Percentiles rank a stretch among this genome's conserved stretches.
Conservation (phyloP, 345 rosid genomes). For the Laguncularia racemosa region DNA sequence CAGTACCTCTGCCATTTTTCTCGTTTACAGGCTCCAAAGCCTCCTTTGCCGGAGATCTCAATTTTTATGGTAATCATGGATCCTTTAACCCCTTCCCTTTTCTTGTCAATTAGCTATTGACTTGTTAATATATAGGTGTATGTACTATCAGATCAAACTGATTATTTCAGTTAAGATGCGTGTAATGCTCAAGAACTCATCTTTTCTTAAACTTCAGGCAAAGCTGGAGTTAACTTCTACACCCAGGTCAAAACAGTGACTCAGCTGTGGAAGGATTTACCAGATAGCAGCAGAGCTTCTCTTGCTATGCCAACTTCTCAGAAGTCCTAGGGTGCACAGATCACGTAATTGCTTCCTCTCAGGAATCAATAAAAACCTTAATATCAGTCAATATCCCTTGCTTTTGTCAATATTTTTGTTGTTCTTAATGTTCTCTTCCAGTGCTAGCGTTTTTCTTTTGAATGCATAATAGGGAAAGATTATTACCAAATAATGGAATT, state of each 20-base stretch:
- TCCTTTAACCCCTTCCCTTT: not conserved
- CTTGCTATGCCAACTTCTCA: slow-evolving; percentile 99
- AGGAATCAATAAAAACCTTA: slow-evolving; percentile 1
- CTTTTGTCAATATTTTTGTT: not conserved
- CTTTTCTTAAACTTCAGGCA: slow-evolving; percentile 42
- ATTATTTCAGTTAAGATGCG: not conserved
- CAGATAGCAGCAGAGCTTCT: slow-evolving; percentile 57
- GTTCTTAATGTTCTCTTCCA: too few species aligned
- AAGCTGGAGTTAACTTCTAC: slow-evolving; percentile 90
- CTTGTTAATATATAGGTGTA: too few species aligned
- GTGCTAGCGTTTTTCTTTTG: too few species aligned
- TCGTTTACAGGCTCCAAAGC: slow-evolving; percentile 94
- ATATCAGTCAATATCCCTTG: slow-evolving; percentile 4
- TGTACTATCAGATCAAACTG: not conserved
- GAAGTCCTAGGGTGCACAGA: slow-evolving; percentile 25
- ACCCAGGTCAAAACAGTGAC: slow-evolving; percentile 93
- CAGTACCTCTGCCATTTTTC: slow-evolving; percentile 94
- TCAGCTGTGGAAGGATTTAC: slow-evolving; percentile 95
- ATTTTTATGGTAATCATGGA: slow-evolving; percentile 68
- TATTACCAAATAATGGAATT: too few species aligned
- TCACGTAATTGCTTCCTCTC: not conserved
- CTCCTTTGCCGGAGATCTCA: slow-evolving; percentile 92
- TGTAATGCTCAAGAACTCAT: not conserved
- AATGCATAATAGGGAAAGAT: too few species aligned
- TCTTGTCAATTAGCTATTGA: too few species aligned